phyloP scores from a whole-genome alignment of 495 filamentous ascomycete species.

The Pseudomonodictys pantanalensis region DNA sequence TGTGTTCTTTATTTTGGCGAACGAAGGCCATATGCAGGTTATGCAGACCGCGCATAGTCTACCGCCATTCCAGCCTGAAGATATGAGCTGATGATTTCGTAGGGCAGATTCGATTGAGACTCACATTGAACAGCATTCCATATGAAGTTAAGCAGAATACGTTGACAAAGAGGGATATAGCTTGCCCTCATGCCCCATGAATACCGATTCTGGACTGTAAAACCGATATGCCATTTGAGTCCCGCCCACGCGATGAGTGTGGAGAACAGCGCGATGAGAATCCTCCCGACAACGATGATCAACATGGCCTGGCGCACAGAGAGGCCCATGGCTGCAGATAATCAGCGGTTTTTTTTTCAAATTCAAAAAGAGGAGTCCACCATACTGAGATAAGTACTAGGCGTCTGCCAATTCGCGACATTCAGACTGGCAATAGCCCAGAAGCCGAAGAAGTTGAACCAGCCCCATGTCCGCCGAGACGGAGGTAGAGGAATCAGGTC shows the following conservation, averaged over 20 bases:
- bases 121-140: slow-evolving; percentile 35
- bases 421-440: slow-evolving; percentile 37
- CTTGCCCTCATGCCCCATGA: slow-evolving; percentile 38
- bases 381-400: slow-evolving; percentile 42
- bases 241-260: slow-evolving; percentile 43
- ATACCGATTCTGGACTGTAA: slow-evolving; percentile 42
- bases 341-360: slow-evolving; percentile 1
- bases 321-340: slow-evolving; percentile 33
- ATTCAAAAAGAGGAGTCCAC: not conserved
- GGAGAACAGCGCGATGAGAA: slow-evolving; percentile 39
- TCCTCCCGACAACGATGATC: slow-evolving; percentile 38
- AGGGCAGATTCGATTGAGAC: not conserved
- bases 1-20: slow-evolving; percentile 43
- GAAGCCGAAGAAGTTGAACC: slow-evolving; percentile 37
- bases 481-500: slow-evolving; percentile 43
- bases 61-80: slow-evolving; percentile 33
- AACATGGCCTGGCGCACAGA: slow-evolving; percentile 43
- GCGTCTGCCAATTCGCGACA: slow-evolving; percentile 43
- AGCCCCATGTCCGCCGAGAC: slow-evolving; percentile 38
- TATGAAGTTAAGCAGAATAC: slow-evolving; percentile 34
- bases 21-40: slow-evolving; percentile 46
- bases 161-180: slow-evolving; percentile 31
- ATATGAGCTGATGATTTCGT: not conserved
- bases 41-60: slow-evolving; percentile 39
- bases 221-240: slow-evolving; percentile 43